phyloP scores from a whole-genome alignment of 768 basidiomycete species.

The Rhodotorula kratochvilovae region DNA sequence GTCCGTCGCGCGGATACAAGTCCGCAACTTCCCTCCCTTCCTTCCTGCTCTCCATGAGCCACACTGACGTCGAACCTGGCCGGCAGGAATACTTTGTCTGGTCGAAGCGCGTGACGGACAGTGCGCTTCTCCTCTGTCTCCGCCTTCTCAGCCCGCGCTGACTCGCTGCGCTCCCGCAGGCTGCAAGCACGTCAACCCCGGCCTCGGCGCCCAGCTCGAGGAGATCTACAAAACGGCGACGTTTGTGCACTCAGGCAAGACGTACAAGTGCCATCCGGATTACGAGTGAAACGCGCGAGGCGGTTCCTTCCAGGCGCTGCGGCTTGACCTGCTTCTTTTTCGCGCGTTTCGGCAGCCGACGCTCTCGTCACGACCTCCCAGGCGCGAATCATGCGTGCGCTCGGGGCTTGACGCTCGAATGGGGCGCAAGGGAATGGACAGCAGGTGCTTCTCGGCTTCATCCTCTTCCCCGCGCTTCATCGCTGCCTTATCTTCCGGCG shows the following conservation, averaged over 20 bases:
- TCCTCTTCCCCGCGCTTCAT: no score
- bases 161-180: neutral
- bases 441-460: no score
- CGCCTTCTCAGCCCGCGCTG: accelerated
- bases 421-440: no score
- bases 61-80: no score
- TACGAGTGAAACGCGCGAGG: neutral
- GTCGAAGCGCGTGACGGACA: conserved; percentile 30
- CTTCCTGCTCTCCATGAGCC: no score
- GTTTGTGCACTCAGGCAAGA: conserved; percentile 11
- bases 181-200: conserved; percentile 26
- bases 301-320: no score
- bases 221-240: conserved; percentile 11
- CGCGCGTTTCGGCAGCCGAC: no score
- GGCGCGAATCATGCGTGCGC: no score
- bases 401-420: no score
- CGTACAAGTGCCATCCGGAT: conserved; percentile 20
- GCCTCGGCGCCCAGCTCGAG: conserved; percentile 23
- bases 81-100: conserved; percentile 32
- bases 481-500: no score
- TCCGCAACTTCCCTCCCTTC: neutral
- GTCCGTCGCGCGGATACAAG: conserved; percentile 23
- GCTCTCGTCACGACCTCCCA: no score
- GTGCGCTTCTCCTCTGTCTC: neutral
- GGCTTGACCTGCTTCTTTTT: no score